These are phyloP conservation scores for Neostapfia colusana DNA, from an alignment of 176 grass and related monocot genomes.

Conservation along the genomic window DNA sequence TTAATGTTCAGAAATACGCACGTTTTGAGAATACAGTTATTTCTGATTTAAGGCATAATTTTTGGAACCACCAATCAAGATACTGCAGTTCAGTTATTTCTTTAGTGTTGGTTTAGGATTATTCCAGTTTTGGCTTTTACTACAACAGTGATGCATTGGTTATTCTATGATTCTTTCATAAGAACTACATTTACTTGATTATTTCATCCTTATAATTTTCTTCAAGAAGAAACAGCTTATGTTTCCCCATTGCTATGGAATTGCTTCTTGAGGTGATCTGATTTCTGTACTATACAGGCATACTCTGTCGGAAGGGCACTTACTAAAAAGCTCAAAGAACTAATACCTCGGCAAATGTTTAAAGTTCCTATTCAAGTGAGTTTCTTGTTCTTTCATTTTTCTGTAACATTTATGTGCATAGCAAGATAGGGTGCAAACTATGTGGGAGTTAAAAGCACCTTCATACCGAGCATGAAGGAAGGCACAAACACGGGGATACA, in stretches of 20 bases:
- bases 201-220: slow-evolving; percentile 12
- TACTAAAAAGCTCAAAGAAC: slow-evolving; percentile 89
- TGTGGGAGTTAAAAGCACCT: slow-evolving; percentile 24
- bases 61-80: background rate
- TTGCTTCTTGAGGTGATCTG: slow-evolving; percentile 23
- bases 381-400: slow-evolving; percentile 38
- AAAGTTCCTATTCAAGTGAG: slow-evolving; percentile 93
- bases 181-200: background rate
- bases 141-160: slow-evolving; percentile 1
- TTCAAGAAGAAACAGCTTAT: slow-evolving; percentile 9
- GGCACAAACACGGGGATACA: background rate
- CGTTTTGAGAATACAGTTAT: background rate
- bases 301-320: slow-evolving; percentile 91
- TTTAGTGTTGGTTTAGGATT: slow-evolving; percentile 1
- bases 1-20: slow-evolving; percentile 27
- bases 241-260: background rate
- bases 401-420: slow-evolving; percentile 25
- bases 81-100: background rate
- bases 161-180: background rate
- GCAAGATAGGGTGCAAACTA: background rate
- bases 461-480: background rate
- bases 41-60: background rate
- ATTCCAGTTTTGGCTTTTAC: background rate
- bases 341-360: slow-evolving; percentile 98
- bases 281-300: slow-evolving; percentile 51